Evolutionary conservation across 768 basidiomycete species (phyloP), one percentile per base, ranked within the genome.

Genomic region (Mycena vulgaris): DNA sequence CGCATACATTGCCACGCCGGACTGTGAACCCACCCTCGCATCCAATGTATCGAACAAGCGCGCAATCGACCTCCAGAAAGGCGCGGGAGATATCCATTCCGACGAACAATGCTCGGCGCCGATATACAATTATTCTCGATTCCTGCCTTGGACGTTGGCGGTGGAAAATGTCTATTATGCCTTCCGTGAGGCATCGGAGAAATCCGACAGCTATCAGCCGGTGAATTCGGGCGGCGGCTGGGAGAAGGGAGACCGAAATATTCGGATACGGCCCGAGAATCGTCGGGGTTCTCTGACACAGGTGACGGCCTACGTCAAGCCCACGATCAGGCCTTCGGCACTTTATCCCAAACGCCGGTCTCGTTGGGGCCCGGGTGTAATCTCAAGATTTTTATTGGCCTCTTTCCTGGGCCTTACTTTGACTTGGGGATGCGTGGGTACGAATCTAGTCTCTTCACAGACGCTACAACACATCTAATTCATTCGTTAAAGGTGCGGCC

Each of bases 61-160:
- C 16, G 78, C 75, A 16, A 76, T 80, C 27, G 69, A 69, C 33
- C 68, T 78, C 4, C 40, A 40, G n/a, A 53, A 64, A 3, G 70
- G 52, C 23, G 21, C 57, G 6, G 75, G 76, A 40, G 51, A 67
- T 0, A 45, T 77, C 13, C 73, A 71, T 31, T 11, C 48, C 25
- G 79, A 80, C 47, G 75, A 77, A 57, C 56, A 64, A 19, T 75
- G 74, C 53, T 74, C 76, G 1, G 67, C 77, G 8, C 79, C 80
- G 5, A 76, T 80, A 21, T 80, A 75, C 63, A 80, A 80, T 63
- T 81, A 81, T 39, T 75, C 80, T 0, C 78, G 79, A 19, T 75
- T 79, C 39, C 31, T 80, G 11, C 61, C 79, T 11, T 81, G 80
- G 80, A 71, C 70, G 10, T 66, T 79, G 28, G 74, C 76, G 1